A percentile compares a stretch with the other conserved stretches of the same genome.
Evolutionary conservation across 2,329 filamentous ascomycete species (phyloP).

Genomic region (Penicillium sp.): DNA sequence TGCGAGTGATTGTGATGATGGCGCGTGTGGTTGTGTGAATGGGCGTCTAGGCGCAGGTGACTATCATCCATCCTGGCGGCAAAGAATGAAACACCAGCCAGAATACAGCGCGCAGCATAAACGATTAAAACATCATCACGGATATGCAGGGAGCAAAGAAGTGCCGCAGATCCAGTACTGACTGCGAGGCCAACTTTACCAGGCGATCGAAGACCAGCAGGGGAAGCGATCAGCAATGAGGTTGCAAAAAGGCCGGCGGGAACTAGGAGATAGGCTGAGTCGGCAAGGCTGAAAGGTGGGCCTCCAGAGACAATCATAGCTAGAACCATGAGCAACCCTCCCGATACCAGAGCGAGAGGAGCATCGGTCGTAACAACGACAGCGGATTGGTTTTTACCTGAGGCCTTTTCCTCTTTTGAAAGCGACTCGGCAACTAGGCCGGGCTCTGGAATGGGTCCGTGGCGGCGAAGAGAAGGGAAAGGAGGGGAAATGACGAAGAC

Average conservation of each 20-base stretch:
- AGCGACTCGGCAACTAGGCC: constrained; percentile 29
- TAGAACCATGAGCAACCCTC: constrained; percentile 29
- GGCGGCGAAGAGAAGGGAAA: constrained; percentile 34
- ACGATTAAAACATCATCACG: constrained; percentile 31
- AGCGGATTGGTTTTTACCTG: constrained; percentile 11
- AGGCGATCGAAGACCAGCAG: constrained; percentile 31
- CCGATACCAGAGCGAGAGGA: constrained; percentile 33
- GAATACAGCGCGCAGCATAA: constrained; percentile 31
- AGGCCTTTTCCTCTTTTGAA: constrained; percentile 17
- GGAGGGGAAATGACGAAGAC: constrained; percentile 56
- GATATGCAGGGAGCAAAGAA: constrained; percentile 36
- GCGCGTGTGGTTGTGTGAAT: constrained; percentile 38
- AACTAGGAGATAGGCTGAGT: constrained; percentile 29
- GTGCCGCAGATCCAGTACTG: constrained; percentile 30
- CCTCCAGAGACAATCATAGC: constrained; percentile 28
- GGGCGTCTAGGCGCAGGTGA: constrained; percentile 29
- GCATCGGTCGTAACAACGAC: constrained; percentile 29
- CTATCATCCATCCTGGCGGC: constrained; percentile 39
- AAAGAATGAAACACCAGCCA: constrained; percentile 37
- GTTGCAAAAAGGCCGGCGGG: constrained; percentile 31
- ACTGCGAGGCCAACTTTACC: constrained; percentile 38
- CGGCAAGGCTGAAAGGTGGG: constrained; percentile 24
- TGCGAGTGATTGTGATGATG: constrained; percentile 38
- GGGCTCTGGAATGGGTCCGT: constrained; percentile 24
- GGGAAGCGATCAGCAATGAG: constrained; percentile 31